Conservation (phyloP, 2,329 filamentous ascomycete species). For the Ceratocystiopsis sp. region DNA sequence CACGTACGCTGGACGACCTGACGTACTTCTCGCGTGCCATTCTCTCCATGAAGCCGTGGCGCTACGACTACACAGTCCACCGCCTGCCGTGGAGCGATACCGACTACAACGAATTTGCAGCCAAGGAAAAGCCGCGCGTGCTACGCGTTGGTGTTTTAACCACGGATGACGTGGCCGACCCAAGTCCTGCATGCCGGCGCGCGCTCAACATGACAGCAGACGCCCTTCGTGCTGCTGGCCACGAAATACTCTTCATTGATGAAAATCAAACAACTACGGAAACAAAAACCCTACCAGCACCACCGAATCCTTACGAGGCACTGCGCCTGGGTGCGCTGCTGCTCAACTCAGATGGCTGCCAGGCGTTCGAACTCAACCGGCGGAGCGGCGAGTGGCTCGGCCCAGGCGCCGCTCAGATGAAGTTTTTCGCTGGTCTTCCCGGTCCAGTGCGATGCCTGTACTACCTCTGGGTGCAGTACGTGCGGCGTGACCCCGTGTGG, state of each 20-base stretch:
- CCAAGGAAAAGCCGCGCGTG: slow-evolving; percentile 26
- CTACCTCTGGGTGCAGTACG: slow-evolving; percentile 76
- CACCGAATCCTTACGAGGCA: slow-evolving; percentile 54
- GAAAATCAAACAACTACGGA: not conserved
- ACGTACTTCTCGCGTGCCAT: slow-evolving; percentile 68
- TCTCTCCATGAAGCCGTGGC: slow-evolving; percentile 70
- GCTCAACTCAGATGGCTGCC: slow-evolving; percentile 69
- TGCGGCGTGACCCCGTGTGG: slow-evolving; percentile 61
- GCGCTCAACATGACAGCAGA: slow-evolving; percentile 54
- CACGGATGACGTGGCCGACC: slow-evolving; percentile 70
- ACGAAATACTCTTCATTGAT: slow-evolving; percentile 47
- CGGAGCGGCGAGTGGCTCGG: slow-evolving; percentile 66
- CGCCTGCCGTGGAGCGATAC: slow-evolving; percentile 63
- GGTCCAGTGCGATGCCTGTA: slow-evolving; percentile 66
- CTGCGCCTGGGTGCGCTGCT: slow-evolving; percentile 63
- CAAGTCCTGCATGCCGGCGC: slow-evolving; percentile 66
- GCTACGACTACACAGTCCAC: slow-evolving; percentile 72
- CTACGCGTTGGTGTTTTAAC: slow-evolving; percentile 61
- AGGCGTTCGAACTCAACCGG: slow-evolving; percentile 63
- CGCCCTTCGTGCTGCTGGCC: slow-evolving; percentile 54
- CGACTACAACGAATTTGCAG: slow-evolving; percentile 22
- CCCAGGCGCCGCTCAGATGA: slow-evolving; percentile 57
- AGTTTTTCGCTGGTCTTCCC: slow-evolving; percentile 55
- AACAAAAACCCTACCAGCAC: not conserved
- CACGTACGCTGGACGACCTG: slow-evolving; percentile 66